phyloP scores from a whole-genome alignment of 164 flowering plant genomes.

The Macadamia tetraphylla region DNA sequence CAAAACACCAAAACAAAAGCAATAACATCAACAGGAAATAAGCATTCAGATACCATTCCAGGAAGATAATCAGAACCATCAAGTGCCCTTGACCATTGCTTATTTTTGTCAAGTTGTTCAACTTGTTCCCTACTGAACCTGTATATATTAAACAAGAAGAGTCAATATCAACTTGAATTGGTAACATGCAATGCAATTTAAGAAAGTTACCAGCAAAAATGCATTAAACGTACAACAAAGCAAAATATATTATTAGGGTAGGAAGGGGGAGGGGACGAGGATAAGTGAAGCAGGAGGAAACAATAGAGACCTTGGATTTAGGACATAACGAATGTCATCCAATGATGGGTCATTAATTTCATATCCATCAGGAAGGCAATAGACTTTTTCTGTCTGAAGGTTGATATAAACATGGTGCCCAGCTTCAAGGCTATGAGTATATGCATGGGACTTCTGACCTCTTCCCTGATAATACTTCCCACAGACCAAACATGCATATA shows the following conservation, averaged over 20 bases:
- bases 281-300: not conserved
- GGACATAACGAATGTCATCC: constrained; percentile 92
- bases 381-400: constrained; percentile 82
- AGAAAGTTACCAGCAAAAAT: not conserved
- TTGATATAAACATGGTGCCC: constrained; percentile 98
- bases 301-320: constrained; percentile 69
- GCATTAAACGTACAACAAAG: not conserved
- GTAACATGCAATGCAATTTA: not conserved
- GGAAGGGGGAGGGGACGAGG: not conserved
- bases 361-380: constrained; percentile 98
- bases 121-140: constrained; percentile 81
- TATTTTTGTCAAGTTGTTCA: constrained; percentile 64
- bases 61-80: constrained; percentile 99
- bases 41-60: constrained; percentile 59
- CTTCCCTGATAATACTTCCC: constrained; percentile 98
- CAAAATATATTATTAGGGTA: not conserved
- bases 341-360: constrained; percentile 91
- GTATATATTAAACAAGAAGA: constrained; percentile 11
- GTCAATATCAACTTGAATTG: not conserved
- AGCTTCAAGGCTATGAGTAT: constrained; percentile 96
- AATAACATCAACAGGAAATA: not conserved
- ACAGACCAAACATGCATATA: constrained; percentile 96
- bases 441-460: constrained; percentile 93
- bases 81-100: constrained; percentile 95
- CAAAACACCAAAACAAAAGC: constrained; percentile 1